These are phyloP conservation scores for Ophiostoma piceae DNA, from an alignment of 2,329 filamentous ascomycete species.

Conservation along the genomic window DNA sequence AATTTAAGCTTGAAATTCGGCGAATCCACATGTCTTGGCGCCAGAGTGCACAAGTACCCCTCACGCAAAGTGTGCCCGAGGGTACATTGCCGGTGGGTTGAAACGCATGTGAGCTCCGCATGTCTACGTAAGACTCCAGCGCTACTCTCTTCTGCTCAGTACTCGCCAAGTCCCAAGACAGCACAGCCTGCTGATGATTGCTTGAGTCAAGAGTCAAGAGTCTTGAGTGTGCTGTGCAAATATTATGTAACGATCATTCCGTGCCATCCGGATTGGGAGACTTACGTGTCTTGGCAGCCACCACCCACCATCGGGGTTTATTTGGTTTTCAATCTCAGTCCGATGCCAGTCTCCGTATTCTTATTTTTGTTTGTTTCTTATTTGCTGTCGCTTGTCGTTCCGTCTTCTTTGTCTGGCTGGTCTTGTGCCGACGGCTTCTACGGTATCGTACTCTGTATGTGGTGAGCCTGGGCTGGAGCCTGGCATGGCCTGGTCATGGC, in stretches of 20 bases:
- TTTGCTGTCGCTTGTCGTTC: not conserved
- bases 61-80: not conserved
- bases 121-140: slow-evolving; percentile 8
- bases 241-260: slow-evolving; percentile 7
- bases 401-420: not conserved
- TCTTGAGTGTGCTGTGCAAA: no score
- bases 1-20: slow-evolving; percentile 31
- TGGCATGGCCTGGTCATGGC: no score
- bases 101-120: slow-evolving; percentile 11
- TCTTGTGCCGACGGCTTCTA: not conserved
- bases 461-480: not conserved
- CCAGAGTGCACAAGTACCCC: not conserved
- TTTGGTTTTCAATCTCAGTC: no score
- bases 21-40: slow-evolving; percentile 29
- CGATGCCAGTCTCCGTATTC: slow-evolving; percentile 2
- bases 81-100: not conserved
- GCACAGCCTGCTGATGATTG: slow-evolving; percentile 3
- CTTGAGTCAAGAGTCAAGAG: not conserved
- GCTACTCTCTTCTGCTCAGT: not conserved
- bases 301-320: slow-evolving; percentile 12
- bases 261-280: slow-evolving; percentile 21
- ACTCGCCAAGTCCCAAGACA: not conserved
- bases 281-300: slow-evolving; percentile 17
- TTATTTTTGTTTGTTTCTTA: not conserved
- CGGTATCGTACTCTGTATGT: not conserved